A percentile compares a stretch with the other conserved stretches of the same genome.
These are phyloP conservation scores for Bruguiera gymnorhiza DNA, from an alignment of 345 rosid species.

Conservation along the genomic window DNA sequence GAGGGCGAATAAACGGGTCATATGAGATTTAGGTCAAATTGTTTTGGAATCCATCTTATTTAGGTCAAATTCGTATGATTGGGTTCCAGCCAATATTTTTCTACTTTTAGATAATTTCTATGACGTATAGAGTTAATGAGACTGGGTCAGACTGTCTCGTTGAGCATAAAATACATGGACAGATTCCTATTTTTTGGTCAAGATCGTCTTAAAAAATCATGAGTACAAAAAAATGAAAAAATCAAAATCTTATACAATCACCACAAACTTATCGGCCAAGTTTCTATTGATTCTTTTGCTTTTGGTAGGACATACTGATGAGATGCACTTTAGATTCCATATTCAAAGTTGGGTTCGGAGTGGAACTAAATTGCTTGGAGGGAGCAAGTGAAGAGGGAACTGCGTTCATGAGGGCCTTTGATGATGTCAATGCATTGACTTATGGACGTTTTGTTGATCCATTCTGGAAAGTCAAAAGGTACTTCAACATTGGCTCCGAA, in stretches of 20 bases:
- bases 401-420: constrained; percentile 64
- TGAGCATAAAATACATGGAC: no score
- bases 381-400: constrained; percentile 48
- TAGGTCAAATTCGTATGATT: no score
- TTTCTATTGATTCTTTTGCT: not conserved
- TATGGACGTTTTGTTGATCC: constrained; percentile 60
- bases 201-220: not conserved
- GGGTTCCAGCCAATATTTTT: no score
- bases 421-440: constrained; percentile 50
- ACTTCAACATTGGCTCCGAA: constrained; percentile 52
- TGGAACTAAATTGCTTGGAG: constrained; percentile 53
- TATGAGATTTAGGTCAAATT: no score
- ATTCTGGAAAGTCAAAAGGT: constrained; percentile 62
- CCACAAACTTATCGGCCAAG: no score
- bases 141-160: no score
- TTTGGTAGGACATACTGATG: constrained; percentile 58
- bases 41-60: no score
- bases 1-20: no score
- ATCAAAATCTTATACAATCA: no score
- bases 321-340: constrained; percentile 65
- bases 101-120: no score
- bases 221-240: no score
- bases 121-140: no score
- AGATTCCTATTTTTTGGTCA: not conserved
- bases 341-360: constrained; percentile 79